Base-by-base conservation (phyloP, 257 asterid genomes). In the Solanum verrucosum region DNA sequence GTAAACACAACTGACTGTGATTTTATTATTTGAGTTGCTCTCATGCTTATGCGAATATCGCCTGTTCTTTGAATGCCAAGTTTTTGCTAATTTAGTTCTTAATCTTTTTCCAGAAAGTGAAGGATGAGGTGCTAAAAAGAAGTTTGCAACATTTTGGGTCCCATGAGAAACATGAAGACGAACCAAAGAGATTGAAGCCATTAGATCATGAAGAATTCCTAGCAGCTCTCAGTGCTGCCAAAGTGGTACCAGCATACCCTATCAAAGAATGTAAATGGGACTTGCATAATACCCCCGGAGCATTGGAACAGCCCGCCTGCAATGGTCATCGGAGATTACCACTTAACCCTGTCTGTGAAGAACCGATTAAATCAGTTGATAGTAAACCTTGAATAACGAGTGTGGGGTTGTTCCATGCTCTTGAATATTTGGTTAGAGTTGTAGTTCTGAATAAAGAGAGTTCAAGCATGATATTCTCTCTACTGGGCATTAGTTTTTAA, bases 131-230 rank as follows among this genome's bases (percentile, higher is more conserved):
- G 90, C 91, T 91, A 60, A 89, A 83, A 86, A 93, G 89, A 92
- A 90, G 92, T 90, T 59, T 85, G 72, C 90, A 91, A 44, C 31
- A 72, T 44, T 37, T 49, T 37, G 90, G 86, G 83, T 56, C 84
- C 84, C 87, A 71, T 52, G 93, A 87, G 83, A 83, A 75, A 73
- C 89, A 73, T 87, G 90, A 90, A 4, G 89, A 82, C 86, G 90
- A 89, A 29, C 82, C 92, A 37, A 91, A 87, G 25, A 93, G 91
- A 65, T 84, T 84, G 87, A 95, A 92, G 91, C 93, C 96, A 79
- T 35, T 38, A 38, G 95, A 91, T 89, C 95, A 94, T 56, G 95
- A 94, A 68, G 94, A 92, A 56, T 96, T 96, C 90, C 93, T 67
- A 72, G 6, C 44, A 59, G 91, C 93, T 27, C 96, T 96, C 34